A percentile compares a stretch with the other conserved stretches of the same genome.
These are phyloP conservation scores for Geranium rotundifolium DNA, from an alignment of 345 rosid genomes.

Conservation along the genomic window DNA sequence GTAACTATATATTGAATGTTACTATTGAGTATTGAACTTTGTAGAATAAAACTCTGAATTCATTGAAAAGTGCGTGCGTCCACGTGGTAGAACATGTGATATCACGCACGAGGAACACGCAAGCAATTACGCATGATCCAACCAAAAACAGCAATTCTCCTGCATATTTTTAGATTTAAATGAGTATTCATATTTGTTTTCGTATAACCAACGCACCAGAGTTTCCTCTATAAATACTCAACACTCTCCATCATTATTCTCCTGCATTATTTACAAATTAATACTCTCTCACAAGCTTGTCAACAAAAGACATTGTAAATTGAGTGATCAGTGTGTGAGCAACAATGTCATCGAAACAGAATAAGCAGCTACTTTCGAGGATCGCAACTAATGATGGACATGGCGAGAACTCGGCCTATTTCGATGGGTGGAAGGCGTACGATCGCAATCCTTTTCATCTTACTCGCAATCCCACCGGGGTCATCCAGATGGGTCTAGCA, in stretches of 20 bases:
- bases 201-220: background rate
- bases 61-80: too few relatives aligned
- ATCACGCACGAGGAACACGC: background rate
- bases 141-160: background rate
- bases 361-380: constrained; percentile 1
- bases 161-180: too few relatives aligned
- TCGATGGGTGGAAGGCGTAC: constrained; percentile 25
- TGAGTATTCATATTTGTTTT: background rate
- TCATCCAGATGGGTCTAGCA: constrained; percentile 32
- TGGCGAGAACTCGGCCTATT: constrained; percentile 23
- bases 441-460: constrained; percentile 20
- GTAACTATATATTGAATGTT: too few relatives aligned
- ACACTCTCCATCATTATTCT: background rate
- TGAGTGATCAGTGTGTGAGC: background rate
- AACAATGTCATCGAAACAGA: background rate
- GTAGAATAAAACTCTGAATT: background rate
- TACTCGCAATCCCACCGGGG: constrained; percentile 19
- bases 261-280: background rate
- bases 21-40: background rate
- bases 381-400: constrained; percentile 12
- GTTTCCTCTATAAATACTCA: background rate
- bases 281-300: background rate
- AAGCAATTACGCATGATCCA: background rate
- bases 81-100: background rate
- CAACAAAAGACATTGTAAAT: too few relatives aligned